Percentiles rank a stretch among this genome's conserved stretches.
Evolutionary conservation across 257 asterid species (phyloP).

Genomic region (Dorcoceras hygrometricum): DNA sequence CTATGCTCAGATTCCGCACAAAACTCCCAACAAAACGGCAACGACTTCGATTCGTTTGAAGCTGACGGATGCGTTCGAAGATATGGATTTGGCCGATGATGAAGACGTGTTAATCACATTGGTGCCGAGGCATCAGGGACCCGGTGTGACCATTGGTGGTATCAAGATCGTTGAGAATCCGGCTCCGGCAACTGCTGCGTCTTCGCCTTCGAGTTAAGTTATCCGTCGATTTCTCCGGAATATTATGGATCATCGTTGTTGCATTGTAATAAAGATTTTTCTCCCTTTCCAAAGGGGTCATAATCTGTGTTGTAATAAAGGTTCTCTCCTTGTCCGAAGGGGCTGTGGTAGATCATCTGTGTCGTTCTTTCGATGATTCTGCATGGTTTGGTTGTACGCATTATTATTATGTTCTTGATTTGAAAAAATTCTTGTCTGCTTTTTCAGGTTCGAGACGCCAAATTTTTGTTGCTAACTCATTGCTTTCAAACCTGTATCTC

Average conservation of each 20-base stretch:
- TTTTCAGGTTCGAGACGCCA: background rate
- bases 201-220: background rate
- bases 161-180: conserved; percentile 24
- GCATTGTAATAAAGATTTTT: background rate
- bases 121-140: conserved; percentile 34
- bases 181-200: background rate
- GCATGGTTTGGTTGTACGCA: background rate
- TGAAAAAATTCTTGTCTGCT: background rate
- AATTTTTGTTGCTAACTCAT: no score
- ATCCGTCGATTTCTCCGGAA: background rate
- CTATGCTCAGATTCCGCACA: conserved; percentile 36
- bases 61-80: conserved; percentile 37
- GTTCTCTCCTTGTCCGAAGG: background rate
- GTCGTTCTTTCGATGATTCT: background rate
- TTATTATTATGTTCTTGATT: background rate
- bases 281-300: background rate
- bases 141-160: conserved; percentile 29
- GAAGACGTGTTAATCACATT: conserved; percentile 32
- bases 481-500: no score
- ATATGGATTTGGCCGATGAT: conserved; percentile 39
- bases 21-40: conserved; percentile 14
- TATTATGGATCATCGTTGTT: background rate
- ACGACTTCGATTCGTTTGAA: conserved; percentile 31
- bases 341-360: background rate
- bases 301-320: background rate